Conservation (phyloP, 2,329 filamentous ascomycete species). For the Talaromyces sp. region DNA sequence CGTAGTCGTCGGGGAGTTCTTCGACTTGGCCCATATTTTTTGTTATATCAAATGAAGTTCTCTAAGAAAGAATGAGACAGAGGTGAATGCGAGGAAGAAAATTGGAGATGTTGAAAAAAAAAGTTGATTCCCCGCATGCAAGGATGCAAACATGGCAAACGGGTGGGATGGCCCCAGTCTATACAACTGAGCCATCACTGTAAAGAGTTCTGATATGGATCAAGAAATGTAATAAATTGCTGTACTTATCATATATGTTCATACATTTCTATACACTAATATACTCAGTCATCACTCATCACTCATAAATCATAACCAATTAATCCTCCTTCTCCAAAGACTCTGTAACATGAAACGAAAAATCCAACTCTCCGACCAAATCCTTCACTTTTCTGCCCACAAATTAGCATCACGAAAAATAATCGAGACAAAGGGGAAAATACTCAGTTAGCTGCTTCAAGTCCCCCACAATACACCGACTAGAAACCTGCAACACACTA, state of each 20-base stretch:
- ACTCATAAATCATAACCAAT: not conserved
- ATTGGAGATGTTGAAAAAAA: not conserved
- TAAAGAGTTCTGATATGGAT: no score
- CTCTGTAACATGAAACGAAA: slow-evolving; percentile 53
- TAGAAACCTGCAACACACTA: slow-evolving; percentile 67
- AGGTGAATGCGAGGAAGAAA: not conserved
- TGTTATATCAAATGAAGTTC: no score
- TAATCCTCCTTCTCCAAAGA: not conserved
- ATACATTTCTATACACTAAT: no score
- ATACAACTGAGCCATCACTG: not conserved
- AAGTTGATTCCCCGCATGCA: slow-evolving; percentile 3
- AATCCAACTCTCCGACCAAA: slow-evolving; percentile 70
- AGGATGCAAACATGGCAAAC: slow-evolving; percentile 10
- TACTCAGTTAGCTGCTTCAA: slow-evolving; percentile 54
- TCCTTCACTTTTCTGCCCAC: slow-evolving; percentile 50
- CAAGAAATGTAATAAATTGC: not conserved
- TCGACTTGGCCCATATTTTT: slow-evolving; percentile 48
- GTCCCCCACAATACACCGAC: slow-evolving; percentile 63
- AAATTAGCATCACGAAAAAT: slow-evolving; percentile 11
- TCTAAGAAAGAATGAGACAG: not conserved
- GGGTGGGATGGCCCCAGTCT: not conserved
- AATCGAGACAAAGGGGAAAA: slow-evolving; percentile 8
- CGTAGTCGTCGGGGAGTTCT: slow-evolving; percentile 47
- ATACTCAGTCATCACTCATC: not conserved
- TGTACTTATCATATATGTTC: not conserved